Base-by-base conservation (phyloP, 306 rosid species). In the Acacia acuminata region DNA sequence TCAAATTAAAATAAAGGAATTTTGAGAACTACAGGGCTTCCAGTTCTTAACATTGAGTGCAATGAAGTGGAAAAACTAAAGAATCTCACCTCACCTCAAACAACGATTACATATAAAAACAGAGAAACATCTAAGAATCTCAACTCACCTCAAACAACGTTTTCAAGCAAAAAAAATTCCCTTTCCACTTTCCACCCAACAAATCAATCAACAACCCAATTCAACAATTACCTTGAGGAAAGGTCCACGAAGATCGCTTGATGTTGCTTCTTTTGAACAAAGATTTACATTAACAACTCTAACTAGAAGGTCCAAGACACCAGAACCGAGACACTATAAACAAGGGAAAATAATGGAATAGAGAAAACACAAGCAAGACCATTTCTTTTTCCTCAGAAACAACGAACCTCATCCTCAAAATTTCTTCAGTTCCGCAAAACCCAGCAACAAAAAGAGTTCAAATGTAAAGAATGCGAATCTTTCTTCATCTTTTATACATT, bases 71-170 rank as follows among this genome's bases (percentile, higher is more conserved):
- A 34, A 77, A 22, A 27, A 63, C 74, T 43, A 68, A 72, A 88
- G 56, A 69, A 77, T n/a, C 79, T n/a, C 51, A 45, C 53, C 42
- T 38, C 42, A 38, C 77, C 25, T 50, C 5, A 60, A 82, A 51
- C 64, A 74, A 85, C 48, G 38, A 67, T 42, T 34, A 40, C 86
- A 72, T 20, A 32, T 68, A 36, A 71, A 63, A 70, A 63, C 75
- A 81, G 77, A 81, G 77, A 22, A 61, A 47, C 76, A 84, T 77
- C 71, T 71, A 72, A 88, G 56, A 73, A 77, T n/a, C 79, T n/a
- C 51, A 45, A 19, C 42, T 38, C 42, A 38, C 77, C 25, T 50
- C 5, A 60, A 82, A 51, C 64, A 74, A 85, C 48, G 38, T 58
- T 22, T 70, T 75, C 81, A 80, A 82, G 50, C 79, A 82, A 0